Percentiles rank a stretch among this genome's conserved stretches.
These are phyloP conservation scores for Baorangia bicolor DNA, from an alignment of 768 basidiomycete genomes.

Conservation along the genomic window DNA sequence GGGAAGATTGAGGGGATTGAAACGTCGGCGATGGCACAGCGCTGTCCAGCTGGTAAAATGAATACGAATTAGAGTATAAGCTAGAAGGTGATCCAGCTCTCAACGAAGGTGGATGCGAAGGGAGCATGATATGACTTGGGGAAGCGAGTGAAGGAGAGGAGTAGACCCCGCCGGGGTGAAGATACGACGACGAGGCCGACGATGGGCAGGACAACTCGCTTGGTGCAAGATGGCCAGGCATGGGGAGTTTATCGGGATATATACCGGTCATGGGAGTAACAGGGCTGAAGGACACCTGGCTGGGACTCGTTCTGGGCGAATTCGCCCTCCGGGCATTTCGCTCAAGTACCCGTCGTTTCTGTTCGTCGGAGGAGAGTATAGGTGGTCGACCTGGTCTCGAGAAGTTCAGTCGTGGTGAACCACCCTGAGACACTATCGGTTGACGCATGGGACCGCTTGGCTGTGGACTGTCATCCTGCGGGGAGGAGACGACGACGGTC, in stretches of 20 bases:
- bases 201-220: not conserved
- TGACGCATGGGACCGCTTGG: slow-evolving; percentile 33
- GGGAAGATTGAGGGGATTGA: slow-evolving; percentile 12
- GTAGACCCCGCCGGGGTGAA: slow-evolving; percentile 17
- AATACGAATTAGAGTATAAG: slow-evolving; percentile 60
- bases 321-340: slow-evolving; percentile 50
- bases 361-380: slow-evolving; percentile 37
- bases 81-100: slow-evolving; percentile 40
- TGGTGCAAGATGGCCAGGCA: not conserved
- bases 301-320: slow-evolving; percentile 28
- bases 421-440: slow-evolving; percentile 38
- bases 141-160: slow-evolving; percentile 16
- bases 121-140: slow-evolving; percentile 15
- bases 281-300: slow-evolving; percentile 5
- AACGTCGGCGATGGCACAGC: slow-evolving; percentile 44
- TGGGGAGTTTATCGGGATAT: slow-evolving; percentile 1
- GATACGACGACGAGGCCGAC: slow-evolving; percentile 7
- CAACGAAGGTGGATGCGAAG: slow-evolving; percentile 36
- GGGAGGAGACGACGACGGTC: slow-evolving; percentile 55
- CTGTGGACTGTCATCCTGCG: slow-evolving; percentile 27
- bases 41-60: slow-evolving; percentile 60
- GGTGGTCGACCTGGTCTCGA: slow-evolving; percentile 59
- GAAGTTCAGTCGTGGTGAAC: slow-evolving; percentile 50
- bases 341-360: slow-evolving; percentile 50
- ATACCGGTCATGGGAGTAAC: slow-evolving; percentile 25